Conservation (phyloP, 2,329 filamentous ascomycete genomes). For the Calonectria montana region DNA sequence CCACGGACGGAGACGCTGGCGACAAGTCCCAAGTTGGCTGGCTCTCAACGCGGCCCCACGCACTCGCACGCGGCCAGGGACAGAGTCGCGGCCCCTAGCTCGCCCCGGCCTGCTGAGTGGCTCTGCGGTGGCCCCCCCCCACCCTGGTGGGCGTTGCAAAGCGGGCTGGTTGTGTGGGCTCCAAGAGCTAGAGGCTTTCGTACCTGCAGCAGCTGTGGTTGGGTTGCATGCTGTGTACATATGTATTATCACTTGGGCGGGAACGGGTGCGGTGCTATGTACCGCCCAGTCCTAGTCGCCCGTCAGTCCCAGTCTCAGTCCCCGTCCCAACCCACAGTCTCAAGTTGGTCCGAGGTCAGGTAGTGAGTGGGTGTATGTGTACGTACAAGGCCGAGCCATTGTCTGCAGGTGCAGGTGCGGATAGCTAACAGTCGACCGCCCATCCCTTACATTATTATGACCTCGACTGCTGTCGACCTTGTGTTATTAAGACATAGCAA, state of each 20-base stretch:
- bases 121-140: not conserved
- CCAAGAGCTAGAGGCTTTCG: conserved; percentile 16
- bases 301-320: not conserved
- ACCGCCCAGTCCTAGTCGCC: not conserved
- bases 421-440: conserved; percentile 5
- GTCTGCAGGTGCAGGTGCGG: not conserved
- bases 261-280: conserved; percentile 5
- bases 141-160: conserved; percentile 8
- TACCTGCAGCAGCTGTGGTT: conserved; percentile 18
- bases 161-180: conserved; percentile 2
- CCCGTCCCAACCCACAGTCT: not conserved
- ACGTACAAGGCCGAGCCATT: not conserved
- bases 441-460: conserved; percentile 22
- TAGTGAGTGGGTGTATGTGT: not conserved
- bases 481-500: conserved; percentile 6
- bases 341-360: not conserved
- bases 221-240: conserved; percentile 5
- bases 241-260: conserved; percentile 1
- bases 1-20: conserved; percentile 11
- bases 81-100: conserved; percentile 5
- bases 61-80: not conserved
- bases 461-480: conserved; percentile 14
- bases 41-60: not conserved
- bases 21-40: conserved; percentile 7
- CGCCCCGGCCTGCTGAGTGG: conserved; percentile 1